Evolutionary conservation across 2,329 filamentous ascomycete genomes (phyloP).

Genomic region (Cladophialophora chaetospira): DNA sequence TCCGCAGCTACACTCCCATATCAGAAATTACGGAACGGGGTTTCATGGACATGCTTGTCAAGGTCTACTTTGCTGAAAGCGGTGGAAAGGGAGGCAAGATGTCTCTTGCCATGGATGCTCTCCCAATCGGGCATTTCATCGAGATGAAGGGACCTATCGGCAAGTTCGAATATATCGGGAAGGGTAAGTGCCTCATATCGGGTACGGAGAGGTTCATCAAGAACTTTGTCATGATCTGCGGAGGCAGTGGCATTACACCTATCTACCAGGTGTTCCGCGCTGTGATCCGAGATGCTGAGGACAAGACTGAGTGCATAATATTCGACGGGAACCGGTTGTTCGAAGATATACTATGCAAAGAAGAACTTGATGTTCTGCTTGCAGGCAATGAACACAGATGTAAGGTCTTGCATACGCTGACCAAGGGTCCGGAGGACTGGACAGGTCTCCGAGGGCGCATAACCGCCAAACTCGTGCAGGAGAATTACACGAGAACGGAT

Average conservation of each 20-base stretch:
- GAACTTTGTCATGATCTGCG: constrained; percentile 83
- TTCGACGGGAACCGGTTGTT: constrained; percentile 76
- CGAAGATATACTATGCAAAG: constrained; percentile 78
- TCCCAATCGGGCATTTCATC: constrained; percentile 71
- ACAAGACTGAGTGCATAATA: constrained; percentile 69
- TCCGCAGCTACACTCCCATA: constrained; percentile 84
- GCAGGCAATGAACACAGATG: constrained; percentile 58
- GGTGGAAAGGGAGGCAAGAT: constrained; percentile 70
- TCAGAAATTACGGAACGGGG: constrained; percentile 65
- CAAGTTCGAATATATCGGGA: constrained; percentile 76
- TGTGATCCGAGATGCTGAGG: constrained; percentile 65
- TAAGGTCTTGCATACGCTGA: constrained; percentile 69
- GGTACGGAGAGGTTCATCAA: constrained; percentile 59
- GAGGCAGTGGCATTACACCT: constrained; percentile 87
- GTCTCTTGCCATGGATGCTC: constrained; percentile 74
- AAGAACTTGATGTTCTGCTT: constrained; percentile 69
- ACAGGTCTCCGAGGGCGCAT: constrained; percentile 68
- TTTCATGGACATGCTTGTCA: constrained; percentile 73
- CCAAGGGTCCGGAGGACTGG: constrained; percentile 66
- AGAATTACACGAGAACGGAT: constrained; percentile 54
- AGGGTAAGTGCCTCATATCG: constrained; percentile 64
- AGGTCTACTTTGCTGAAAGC: constrained; percentile 70
- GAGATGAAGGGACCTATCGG: constrained; percentile 89
- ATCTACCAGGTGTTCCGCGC: constrained; percentile 81
- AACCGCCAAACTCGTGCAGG: constrained; percentile 61